Base-by-base conservation (phyloP, 1,139 yeast species). In the Meyerozyma athensensis region DNA sequence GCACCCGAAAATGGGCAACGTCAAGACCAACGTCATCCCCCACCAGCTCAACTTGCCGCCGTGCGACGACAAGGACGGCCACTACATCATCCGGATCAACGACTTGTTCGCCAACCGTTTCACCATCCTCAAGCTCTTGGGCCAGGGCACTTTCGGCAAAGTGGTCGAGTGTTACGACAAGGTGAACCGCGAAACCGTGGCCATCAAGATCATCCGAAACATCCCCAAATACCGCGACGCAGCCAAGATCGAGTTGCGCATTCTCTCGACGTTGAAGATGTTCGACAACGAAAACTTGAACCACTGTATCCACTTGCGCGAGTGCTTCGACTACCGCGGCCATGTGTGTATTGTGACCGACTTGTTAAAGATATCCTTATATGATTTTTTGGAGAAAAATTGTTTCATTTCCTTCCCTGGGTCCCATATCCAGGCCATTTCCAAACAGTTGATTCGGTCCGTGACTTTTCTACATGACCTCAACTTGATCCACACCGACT, bases 91-190 rank as follows among this genome's bases (percentile, higher is more conserved):
- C 28, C 76, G 69, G 39, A 61, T 71, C 10, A 78, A 80, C 43
- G 79, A 80, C 33, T 49, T 60, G 3, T 81, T 83, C 58, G 83
- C 90, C 22, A 77, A 82, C 47, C 68, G 95, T 36, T 81, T 83
- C 50, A 61, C 77, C 19, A 81, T 86, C 14, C 65, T 75, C 24
- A 73, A 81, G 39, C 65, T 87, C 38, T 66, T 94, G 43, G 99
- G 99, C 17, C 97, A 92, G 54, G 99, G 99, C 6, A 94, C 98
- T 0, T 94, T 92, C 66, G 98, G 98, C 14, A 92, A 90, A 56
- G 99, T 94, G 10, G 84, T 89, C 28, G 79, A 79, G 49, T 85
- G 89, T 36, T 65, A 65, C 45, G 90, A 82, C 52, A 71, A 70
- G 42, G 63, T 70, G 34, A 73, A 73, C 38, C 68, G 78, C 26